A percentile compares a stretch with the other conserved stretches of the same genome.
Conservation (phyloP, 148 eudicot genomes). For the Chenopodium album region DNA sequence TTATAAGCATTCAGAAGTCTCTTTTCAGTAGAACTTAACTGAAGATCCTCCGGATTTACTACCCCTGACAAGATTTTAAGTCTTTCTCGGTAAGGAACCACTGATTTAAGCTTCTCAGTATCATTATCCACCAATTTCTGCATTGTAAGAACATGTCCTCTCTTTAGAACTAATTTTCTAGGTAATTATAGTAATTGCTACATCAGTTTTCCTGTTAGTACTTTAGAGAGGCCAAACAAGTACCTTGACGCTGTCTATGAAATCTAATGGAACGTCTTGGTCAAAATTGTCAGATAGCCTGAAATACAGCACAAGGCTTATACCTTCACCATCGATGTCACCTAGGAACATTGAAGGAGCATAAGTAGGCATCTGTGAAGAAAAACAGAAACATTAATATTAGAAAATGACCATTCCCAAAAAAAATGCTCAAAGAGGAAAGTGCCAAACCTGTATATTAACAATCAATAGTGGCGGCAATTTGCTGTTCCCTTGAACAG, state of each 20-base stretch:
- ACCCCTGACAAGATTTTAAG: constrained; percentile 74
- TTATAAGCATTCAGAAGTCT: constrained; percentile 81
- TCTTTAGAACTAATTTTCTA: background rate
- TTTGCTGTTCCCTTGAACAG: constrained; percentile 38
- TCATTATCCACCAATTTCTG: constrained; percentile 70
- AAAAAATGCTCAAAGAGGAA: background rate
- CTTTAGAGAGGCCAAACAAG: background rate
- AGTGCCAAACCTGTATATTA: constrained; percentile 65
- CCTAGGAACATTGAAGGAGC: constrained; percentile 70
- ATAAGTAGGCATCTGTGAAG: constrained; percentile 71
- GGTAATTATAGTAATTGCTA: background rate
- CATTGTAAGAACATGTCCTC: background rate
- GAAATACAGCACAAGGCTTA: constrained; percentile 79
- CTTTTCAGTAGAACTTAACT: constrained; percentile 67
- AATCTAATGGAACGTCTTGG: constrained; percentile 48
- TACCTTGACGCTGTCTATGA: constrained; percentile 74
- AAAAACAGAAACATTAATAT: background rate
- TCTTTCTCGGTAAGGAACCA: constrained; percentile 76
- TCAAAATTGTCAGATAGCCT: constrained; percentile 62
- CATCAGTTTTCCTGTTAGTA: background rate
- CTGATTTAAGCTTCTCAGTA: constrained; percentile 51
- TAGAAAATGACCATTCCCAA: background rate
- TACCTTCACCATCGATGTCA: constrained; percentile 72
- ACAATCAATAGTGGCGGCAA: constrained; percentile 73
- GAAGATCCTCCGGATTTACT: constrained; percentile 84